Base-by-base conservation (phyloP, 208 protist species). In the Acanthamoeba divionensis region DNA sequence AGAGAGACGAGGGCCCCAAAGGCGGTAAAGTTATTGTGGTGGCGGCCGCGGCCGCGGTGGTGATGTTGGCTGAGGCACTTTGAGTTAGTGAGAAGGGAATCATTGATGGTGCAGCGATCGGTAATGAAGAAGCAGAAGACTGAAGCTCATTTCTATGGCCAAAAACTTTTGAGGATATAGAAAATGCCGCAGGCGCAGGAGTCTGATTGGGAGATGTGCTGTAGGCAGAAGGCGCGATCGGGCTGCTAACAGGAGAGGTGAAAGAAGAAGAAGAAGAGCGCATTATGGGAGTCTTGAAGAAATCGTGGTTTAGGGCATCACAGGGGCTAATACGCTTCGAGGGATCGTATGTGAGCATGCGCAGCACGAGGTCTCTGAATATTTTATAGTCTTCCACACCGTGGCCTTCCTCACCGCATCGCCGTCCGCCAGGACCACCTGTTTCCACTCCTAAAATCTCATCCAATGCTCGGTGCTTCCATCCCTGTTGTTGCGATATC, bases 261-360 rank as follows among this genome's bases (percentile, higher is more conserved):
- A n/a, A n/a, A 57, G n/a, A 24, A 24, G 52, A 57, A n/a, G 52
- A 57, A 57, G n/a, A 24, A 15, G 52, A n/a, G 18, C 18, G n/a
- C 15, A n/a, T 24, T 15, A 57, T n/a, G n/a, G 52, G 52, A 57
- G n/a, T n/a, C 36, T 24, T 21, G 87, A 96, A 93, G 69, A 96
- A 96, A 41, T 92, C 77, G 82, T 96, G 95, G 54, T 91, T 50
- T 41, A 96, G 63, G 9, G 95, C 95, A 8, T 91, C 91, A 15
- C 60, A 41, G 29, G 95, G 94, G 24, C 91, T 93, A 31, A 96
- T 95, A n/a, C 95, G 71, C 73, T 83, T 79, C 45, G 36, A 67
- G 24, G 95, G 95, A 89, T 96, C 94, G 91, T 95, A 95, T 3
- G 79, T 69, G 48, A 96, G 87, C 94, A 95, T 95, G 47, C 82